Base-by-base conservation (phyloP, 1,284 basidiomycete genomes). In the Cerrena zonata region DNA sequence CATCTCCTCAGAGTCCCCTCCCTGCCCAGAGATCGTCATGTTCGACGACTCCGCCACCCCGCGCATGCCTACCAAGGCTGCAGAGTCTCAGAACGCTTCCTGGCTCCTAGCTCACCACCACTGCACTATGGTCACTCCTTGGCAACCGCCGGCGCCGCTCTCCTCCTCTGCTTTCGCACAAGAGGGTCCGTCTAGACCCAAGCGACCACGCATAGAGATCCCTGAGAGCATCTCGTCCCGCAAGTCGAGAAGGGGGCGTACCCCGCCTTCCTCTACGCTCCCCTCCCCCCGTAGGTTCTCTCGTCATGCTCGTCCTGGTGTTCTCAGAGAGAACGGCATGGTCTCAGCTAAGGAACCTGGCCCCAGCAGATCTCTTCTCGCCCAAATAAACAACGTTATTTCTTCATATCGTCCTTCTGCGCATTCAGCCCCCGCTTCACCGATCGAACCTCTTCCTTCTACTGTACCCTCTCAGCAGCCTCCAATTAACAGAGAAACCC, bases 401-500 rank as follows among this genome's bases (percentile, higher is more conserved):
- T 58, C 51, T 52, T 42, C 42, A 45, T 49, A 13, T 49, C 55
- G 49, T 43, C 59, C 42, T 52, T 61, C 27, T 53, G 55, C 58
- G 23, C 58, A 58, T 12, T 62, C 65, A 7, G 54, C 60, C 1
- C 63, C 63, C 24, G 60, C 61, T 41, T 68, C 63, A 30, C 72
- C 76, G 49, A 71, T 82, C 56, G 80, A 85, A 63, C 72, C 76
- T 34, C 68, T 72, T 49, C 30, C 30, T 34, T 42, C 41, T 3
- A 79, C 79, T 3, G 79, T 87, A 57, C 89, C 89, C 7, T 74
- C 85, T 23, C 69, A 80, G 40, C 74, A 77, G 43, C 91, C 93
- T 1, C 80, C 89, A 47, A 89, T 95, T 65, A 94, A 91, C 61
- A 77, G 86, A 43, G 79, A 84, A 48, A 91, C 90, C 0, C 73